Evolutionary conservation across 176 grass and related monocot species (phyloP), one percentile per base, ranked within the genome.

Genomic region (Oryza nivara): DNA sequence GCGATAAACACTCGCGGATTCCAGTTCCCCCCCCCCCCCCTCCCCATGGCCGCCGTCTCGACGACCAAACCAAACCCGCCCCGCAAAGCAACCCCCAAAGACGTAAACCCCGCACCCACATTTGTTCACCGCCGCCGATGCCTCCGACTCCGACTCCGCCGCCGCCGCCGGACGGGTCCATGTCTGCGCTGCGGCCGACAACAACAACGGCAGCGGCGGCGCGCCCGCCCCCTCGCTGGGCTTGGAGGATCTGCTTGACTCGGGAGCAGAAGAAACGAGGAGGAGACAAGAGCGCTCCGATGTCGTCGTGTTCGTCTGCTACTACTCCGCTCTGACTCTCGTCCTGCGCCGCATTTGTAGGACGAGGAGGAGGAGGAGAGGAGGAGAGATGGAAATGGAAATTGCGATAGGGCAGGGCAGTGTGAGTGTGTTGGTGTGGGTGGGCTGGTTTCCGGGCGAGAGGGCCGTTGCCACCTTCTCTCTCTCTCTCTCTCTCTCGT

Each of bases 321-420:
- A 5, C 5, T 34, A 72, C 48, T 26, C 79, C 16, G 35, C 45
- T 35, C 68, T 15, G 15, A 8, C 23, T 16, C 16, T 17, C 30
- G n/a, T 6, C 30, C 15, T 45, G 68, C 88, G 84, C 88, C 80
- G 84, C 84, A 90, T 90, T 87, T 87, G 89, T 90, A 90, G 88
- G 22, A 17, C 56, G 51, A 56, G 52, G 65, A 16, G 25, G 43
- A 23, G 25, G 28, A 14, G 11, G 10, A 45, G 47, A 49, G 12
- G 34, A 36, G 35, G 3, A 3, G 11, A 13, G 49, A 52, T n/a
- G 1, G 19, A n/a, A 20, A n/a, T 7, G 19, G 54, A 58, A 58
- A 58, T 20, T n/a, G 43, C 43, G 43, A 41, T 44, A 44, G 43
- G 40, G 40, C 40, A 41, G 38, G 38, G 40, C 40, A 41, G 1